Percentiles rank a stretch among this genome's conserved stretches.
phyloP scores from a whole-genome alignment of 306 rosid species.

The Echinosophora koreensis region DNA sequence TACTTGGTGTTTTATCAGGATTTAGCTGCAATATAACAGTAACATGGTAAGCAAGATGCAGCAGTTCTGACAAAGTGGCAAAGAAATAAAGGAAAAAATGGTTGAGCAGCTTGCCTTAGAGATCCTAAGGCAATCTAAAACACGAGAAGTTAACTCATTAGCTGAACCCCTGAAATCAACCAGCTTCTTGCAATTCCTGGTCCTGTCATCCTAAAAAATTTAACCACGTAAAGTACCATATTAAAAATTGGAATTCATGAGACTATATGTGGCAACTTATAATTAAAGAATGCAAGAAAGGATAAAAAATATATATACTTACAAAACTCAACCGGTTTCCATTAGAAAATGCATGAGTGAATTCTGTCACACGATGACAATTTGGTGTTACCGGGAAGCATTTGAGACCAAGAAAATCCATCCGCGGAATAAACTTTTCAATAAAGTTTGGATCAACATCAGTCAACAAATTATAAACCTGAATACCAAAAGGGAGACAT shows the following conservation, averaged over 20 bases:
- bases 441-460: slow-evolving; percentile 72
- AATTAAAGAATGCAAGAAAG: slow-evolving; percentile 30
- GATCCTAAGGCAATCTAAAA: slow-evolving; percentile 80
- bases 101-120: slow-evolving; percentile 74
- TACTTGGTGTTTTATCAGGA: slow-evolving; percentile 63
- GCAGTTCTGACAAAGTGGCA: slow-evolving; percentile 33
- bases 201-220: slow-evolving; percentile 79
- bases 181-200: slow-evolving; percentile 75
- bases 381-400: slow-evolving; percentile 88
- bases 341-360: slow-evolving; percentile 62
- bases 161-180: slow-evolving; percentile 87
- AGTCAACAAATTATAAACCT: slow-evolving; percentile 75
- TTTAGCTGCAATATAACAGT: slow-evolving; percentile 69
- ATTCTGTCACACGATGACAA: slow-evolving; percentile 84
- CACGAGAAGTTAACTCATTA: slow-evolving; percentile 79
- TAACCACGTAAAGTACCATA: slow-evolving; percentile 44
- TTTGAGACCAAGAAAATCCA: slow-evolving; percentile 59
- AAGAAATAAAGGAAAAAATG: slow-evolving; percentile 27
- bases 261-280: slow-evolving; percentile 15
- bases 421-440: slow-evolving; percentile 62
- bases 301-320: slow-evolving; percentile 46
- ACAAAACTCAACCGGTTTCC: slow-evolving; percentile 78
- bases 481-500: slow-evolving; percentile 50
- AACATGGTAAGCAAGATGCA: slow-evolving; percentile 49
- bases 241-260: slow-evolving; percentile 42